phyloP scores from a whole-genome alignment of 169 alveolate genomes.

The Ichthyophthirius multifiliis region DNA sequence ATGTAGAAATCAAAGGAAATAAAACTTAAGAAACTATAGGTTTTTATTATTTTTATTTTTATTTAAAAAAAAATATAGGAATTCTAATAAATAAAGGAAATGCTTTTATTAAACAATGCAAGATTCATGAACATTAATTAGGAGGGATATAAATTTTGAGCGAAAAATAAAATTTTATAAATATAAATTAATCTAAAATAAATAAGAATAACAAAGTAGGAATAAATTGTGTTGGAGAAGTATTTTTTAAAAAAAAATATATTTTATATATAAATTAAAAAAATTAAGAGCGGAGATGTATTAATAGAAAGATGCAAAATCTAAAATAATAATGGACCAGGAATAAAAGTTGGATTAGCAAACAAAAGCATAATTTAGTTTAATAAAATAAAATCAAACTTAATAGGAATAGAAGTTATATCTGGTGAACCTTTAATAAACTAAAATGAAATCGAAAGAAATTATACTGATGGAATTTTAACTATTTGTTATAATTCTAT shows the following conservation, averaged over 20 bases:
- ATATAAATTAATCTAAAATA: slow-evolving; percentile 52
- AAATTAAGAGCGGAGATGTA: slow-evolving; percentile 49
- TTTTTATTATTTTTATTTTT: neutral
- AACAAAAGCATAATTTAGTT: slow-evolving; percentile 54
- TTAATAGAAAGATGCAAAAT: slow-evolving; percentile 53
- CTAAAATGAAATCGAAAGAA: slow-evolving; percentile 63
- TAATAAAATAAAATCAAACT: slow-evolving; percentile 52
- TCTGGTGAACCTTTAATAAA: slow-evolving; percentile 70
- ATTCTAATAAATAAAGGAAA: slow-evolving; percentile 36
- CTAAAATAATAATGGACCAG: slow-evolving; percentile 70
- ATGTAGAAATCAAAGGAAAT: slow-evolving; percentile 63
- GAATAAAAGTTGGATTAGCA: slow-evolving; percentile 65
- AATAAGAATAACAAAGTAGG: slow-evolving; percentile 54
- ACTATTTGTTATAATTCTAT: slow-evolving; percentile 37
- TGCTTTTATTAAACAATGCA: slow-evolving; percentile 27
- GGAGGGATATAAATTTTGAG: slow-evolving; percentile 58
- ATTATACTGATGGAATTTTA: slow-evolving; percentile 68
- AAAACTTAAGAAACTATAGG: slow-evolving; percentile 6
- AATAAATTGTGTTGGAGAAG: slow-evolving; percentile 63
- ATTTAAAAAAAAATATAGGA: too few species aligned
- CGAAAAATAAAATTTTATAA: slow-evolving; percentile 31
- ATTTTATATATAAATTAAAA: neutral
- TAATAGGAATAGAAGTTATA: slow-evolving; percentile 50
- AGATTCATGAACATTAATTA: slow-evolving; percentile 30
- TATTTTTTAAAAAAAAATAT: neutral